Evolutionary conservation across 2,329 filamentous ascomycete species (phyloP).

Genomic region (Talaromyces sp.): DNA sequence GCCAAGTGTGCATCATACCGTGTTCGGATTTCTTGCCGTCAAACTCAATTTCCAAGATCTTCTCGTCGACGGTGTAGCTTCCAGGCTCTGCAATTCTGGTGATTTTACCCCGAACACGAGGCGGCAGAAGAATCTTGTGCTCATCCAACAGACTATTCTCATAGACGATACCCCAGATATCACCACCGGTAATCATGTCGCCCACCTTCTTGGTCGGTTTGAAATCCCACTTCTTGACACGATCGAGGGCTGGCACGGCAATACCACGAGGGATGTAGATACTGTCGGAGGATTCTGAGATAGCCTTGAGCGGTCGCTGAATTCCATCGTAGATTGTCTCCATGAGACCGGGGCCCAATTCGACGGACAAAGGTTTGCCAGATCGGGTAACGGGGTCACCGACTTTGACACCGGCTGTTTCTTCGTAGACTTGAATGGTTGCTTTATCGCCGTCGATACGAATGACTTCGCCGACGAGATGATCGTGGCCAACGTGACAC

Average conservation of each 20-base stretch:
- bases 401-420: slow-evolving; percentile 94
- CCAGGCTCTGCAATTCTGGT: slow-evolving; percentile 86
- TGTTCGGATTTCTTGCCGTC: slow-evolving; percentile 92
- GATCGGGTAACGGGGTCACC: slow-evolving; percentile 89
- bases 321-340: slow-evolving; percentile 99
- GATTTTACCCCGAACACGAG: slow-evolving; percentile 84
- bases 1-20: slow-evolving; percentile 99
- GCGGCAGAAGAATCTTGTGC: slow-evolving; percentile 89
- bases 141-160: slow-evolving; percentile 94
- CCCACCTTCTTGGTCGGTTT: slow-evolving; percentile 84
- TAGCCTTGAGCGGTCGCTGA: slow-evolving; percentile 85
- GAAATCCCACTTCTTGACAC: slow-evolving; percentile 94
- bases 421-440: slow-evolving; percentile 98
- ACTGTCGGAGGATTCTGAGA: slow-evolving; percentile 70
- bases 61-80: slow-evolving; percentile 88
- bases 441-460: slow-evolving; percentile 93
- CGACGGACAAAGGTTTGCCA: slow-evolving; percentile 93
- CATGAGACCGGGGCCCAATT: slow-evolving; percentile 93
- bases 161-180: slow-evolving; percentile 90
- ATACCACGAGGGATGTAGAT: slow-evolving; percentile 99
- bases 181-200: slow-evolving; percentile 93
- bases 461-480: slow-evolving; percentile 95
- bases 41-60: slow-evolving; percentile 93
- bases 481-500: slow-evolving; percentile 89
- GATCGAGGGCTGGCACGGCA: slow-evolving; percentile 78